These are phyloP conservation scores for Phyllostachys edulis DNA, from an alignment of 176 grass and related monocot species.

Conservation along the genomic window DNA sequence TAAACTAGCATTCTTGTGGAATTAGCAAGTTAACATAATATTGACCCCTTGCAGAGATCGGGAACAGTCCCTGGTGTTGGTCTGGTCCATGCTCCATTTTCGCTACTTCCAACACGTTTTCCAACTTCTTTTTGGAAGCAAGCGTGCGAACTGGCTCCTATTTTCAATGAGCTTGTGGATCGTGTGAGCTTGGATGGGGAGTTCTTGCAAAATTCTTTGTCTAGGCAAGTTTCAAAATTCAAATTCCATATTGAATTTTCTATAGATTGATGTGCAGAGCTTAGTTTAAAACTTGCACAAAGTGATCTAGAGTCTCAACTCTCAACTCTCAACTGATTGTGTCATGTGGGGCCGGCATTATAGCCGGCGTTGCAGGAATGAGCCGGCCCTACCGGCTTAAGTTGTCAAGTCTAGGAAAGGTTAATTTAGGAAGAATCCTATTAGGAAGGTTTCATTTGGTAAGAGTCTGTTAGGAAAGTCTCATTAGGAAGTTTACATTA, in stretches of 20 bases:
- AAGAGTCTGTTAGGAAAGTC: too few species aligned
- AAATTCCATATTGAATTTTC: neutral
- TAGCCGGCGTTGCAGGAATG: too few species aligned
- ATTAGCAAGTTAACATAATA: slow-evolving; percentile 18
- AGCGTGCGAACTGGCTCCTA: slow-evolving; percentile 74
- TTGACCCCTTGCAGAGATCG: slow-evolving; percentile 58
- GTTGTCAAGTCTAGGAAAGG: too few species aligned
- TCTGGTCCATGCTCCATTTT: slow-evolving; percentile 82
- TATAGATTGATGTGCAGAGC: neutral
- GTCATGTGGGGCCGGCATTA: too few species aligned
- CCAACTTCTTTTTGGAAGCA: slow-evolving; percentile 62
- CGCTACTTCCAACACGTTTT: slow-evolving; percentile 56
- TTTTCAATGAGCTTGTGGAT: slow-evolving; percentile 92
- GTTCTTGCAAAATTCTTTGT: slow-evolving; percentile 81
- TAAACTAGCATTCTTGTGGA: neutral
- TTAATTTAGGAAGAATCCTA: too few species aligned
- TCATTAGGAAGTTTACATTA: too few species aligned
- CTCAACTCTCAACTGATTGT: too few species aligned
- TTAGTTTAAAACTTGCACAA: neutral
- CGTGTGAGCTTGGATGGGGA: slow-evolving; percentile 84
- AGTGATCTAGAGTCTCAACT: neutral
- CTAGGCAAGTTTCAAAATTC: slow-evolving; percentile 48
- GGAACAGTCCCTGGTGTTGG: slow-evolving; percentile 79
- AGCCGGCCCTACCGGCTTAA: too few species aligned
- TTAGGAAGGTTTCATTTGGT: too few species aligned